Evolutionary conservation across 2,329 filamentous ascomycete species (phyloP).

Genomic region (Eurotiales sp.): DNA sequence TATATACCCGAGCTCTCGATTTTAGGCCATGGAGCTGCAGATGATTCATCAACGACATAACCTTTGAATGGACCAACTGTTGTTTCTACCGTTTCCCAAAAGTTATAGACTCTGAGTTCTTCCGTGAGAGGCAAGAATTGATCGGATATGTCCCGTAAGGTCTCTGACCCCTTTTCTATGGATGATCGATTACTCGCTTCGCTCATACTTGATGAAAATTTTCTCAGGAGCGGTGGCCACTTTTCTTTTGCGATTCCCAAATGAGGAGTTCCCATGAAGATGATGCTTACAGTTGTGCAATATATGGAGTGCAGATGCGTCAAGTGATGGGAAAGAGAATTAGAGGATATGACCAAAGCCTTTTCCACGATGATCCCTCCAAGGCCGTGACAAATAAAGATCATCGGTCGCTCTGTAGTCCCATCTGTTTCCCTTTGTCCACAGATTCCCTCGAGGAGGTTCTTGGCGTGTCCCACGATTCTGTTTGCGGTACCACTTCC

Average conservation of each 20-base stretch:
- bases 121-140: not conserved
- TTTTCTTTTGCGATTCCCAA: not conserved
- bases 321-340: not conserved
- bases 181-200: not conserved
- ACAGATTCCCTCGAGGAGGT: not conserved
- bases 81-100: not conserved
- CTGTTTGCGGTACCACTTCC: not conserved
- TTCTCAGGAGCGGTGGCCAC: not conserved
- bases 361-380: not conserved
- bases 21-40: not conserved
- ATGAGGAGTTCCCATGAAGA: not conserved
- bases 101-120: not conserved
- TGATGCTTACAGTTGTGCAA: not conserved
- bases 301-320: not conserved
- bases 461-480: not conserved
- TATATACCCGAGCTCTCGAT: not conserved
- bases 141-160: not conserved
- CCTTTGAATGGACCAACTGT: not conserved
- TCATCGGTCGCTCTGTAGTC: not conserved
- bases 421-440: not conserved
- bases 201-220: not conserved
- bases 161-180: not conserved
- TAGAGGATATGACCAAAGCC: not conserved
- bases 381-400: not conserved
- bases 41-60: not conserved